A percentile compares a stretch with the other conserved stretches of the same genome.
phyloP scores from a whole-genome alignment of 495 filamentous ascomycete genomes.

The Talaromyces liani region DNA sequence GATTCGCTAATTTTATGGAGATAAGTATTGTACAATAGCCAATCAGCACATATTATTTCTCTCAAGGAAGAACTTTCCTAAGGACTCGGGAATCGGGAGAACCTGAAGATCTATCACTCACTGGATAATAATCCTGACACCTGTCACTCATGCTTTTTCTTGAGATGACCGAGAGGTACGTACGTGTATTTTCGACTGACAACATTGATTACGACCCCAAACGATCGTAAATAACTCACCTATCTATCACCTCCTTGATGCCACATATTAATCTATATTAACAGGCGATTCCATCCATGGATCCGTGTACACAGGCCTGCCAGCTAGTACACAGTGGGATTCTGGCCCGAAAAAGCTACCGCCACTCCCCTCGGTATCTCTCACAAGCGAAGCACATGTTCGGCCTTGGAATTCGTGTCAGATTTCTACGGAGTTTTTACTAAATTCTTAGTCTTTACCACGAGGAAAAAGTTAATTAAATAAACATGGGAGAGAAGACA shows the following conservation, averaged over 20 bases:
- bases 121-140: background rate
- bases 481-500: background rate
- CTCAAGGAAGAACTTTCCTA: background rate
- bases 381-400: background rate
- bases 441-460: background rate
- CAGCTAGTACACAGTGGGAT: background rate
- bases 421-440: background rate
- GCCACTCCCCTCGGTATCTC: background rate
- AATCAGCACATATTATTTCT: background rate
- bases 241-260: background rate
- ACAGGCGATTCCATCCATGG: background rate
- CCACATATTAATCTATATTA: background rate
- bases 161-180: background rate
- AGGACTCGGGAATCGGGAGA: background rate
- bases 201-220: background rate
- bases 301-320: background rate
- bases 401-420: background rate
- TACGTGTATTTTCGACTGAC: background rate
- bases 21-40: background rate
- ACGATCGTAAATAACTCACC: background rate
- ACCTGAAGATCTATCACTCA: background rate
- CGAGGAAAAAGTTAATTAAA: background rate
- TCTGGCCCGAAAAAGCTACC: background rate
- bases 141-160: background rate
- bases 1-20: background rate